Conservation (phyloP, 108 stramenopile species). For the Cyclotella distinguenda region DNA sequence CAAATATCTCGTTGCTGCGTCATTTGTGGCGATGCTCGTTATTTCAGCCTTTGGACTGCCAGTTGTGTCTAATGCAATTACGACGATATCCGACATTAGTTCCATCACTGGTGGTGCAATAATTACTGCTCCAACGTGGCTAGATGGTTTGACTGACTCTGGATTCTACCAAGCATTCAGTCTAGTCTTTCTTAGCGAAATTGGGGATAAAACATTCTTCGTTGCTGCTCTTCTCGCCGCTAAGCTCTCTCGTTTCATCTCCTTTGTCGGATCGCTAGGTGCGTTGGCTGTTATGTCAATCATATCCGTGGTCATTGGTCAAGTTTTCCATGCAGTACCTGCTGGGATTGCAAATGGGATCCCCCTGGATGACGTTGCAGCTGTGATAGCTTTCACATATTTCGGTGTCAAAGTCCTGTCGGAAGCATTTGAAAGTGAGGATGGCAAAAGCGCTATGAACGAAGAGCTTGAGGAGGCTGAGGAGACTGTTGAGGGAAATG, state of each 20-base stretch:
- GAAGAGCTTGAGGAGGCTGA: conserved; percentile 97
- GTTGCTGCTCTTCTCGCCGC: conserved; percentile 96
- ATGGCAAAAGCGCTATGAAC: conserved; percentile 75
- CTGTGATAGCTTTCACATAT: conserved; percentile 92
- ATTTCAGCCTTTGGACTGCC: conserved; percentile 32
- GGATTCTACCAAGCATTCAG: conserved; percentile 90
- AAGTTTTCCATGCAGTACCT: conserved; percentile 92
- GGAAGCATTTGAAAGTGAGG: conserved; percentile 84
- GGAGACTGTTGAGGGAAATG: conserved; percentile 73
- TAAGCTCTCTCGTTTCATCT: conserved; percentile 79
- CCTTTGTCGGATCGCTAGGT: conserved; percentile 89
- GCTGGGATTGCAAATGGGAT: conserved; percentile 72
- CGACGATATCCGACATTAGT: conserved; percentile 32
- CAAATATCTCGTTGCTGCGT: conserved; percentile 15
- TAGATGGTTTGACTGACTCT: conserved; percentile 64
- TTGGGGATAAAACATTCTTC: conserved; percentile 99
- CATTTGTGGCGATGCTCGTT: conserved; percentile 21
- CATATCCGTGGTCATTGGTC: conserved; percentile 92
- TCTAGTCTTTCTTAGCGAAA: conserved; percentile 97
- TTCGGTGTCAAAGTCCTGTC: conserved; percentile 96
- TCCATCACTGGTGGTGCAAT: conserved; percentile 23
- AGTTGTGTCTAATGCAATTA: conserved; percentile 37
- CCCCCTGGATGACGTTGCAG: conserved; percentile 90
- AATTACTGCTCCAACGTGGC: conserved; percentile 29
- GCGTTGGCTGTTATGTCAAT: conserved; percentile 97